phyloP scores from a whole-genome alignment of 768 basidiomycete genomes.

The Phanerochaete carnosa region DNA sequence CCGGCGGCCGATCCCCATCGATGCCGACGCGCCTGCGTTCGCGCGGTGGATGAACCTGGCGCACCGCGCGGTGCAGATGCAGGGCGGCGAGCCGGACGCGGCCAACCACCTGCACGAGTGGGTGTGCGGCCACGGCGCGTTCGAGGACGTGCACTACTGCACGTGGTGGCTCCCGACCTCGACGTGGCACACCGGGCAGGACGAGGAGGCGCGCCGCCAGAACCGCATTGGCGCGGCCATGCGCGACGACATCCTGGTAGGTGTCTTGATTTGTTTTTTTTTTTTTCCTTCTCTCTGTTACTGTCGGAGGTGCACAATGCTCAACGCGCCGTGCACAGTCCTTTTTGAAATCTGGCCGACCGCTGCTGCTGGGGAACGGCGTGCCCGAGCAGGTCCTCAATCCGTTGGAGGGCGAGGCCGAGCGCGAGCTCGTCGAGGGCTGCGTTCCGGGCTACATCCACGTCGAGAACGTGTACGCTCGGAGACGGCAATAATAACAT shows the following conservation, averaged over 20 bases:
- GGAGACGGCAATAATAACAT: slow-evolving; percentile 26
- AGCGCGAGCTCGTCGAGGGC: slow-evolving; percentile 49
- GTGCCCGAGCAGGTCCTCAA: slow-evolving; percentile 51
- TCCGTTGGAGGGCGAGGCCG: slow-evolving; percentile 48
- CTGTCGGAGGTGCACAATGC: not conserved
- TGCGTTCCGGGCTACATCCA: slow-evolving; percentile 47
- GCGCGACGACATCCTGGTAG: slow-evolving; percentile 59
- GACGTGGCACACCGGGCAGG: slow-evolving; percentile 37
- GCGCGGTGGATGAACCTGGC: slow-evolving; percentile 55
- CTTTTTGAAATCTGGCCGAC: slow-evolving; percentile 64
- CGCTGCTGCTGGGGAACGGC: slow-evolving; percentile 63
- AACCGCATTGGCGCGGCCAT: slow-evolving; percentile 41
- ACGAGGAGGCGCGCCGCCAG: slow-evolving; percentile 35
- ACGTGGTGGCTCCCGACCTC: slow-evolving; percentile 65
- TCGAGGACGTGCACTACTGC: slow-evolving; percentile 55
- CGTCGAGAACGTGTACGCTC: slow-evolving; percentile 60
- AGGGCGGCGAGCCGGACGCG: slow-evolving; percentile 64
- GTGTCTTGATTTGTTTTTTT: too few species aligned
- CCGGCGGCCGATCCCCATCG: slow-evolving; percentile 38
- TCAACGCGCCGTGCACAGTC: slow-evolving; percentile 36
- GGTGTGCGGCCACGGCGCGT: slow-evolving; percentile 49
- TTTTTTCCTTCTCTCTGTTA: not conserved
- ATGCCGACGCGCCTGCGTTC: slow-evolving; percentile 28
- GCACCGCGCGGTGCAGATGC: slow-evolving; percentile 47
- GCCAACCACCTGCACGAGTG: slow-evolving; percentile 53